Evolutionary conservation across 371 early-diverging fungal genomes (phyloP), one percentile per base, ranked within the genome.

Genomic region (Sporodiniella umbellata): DNA sequence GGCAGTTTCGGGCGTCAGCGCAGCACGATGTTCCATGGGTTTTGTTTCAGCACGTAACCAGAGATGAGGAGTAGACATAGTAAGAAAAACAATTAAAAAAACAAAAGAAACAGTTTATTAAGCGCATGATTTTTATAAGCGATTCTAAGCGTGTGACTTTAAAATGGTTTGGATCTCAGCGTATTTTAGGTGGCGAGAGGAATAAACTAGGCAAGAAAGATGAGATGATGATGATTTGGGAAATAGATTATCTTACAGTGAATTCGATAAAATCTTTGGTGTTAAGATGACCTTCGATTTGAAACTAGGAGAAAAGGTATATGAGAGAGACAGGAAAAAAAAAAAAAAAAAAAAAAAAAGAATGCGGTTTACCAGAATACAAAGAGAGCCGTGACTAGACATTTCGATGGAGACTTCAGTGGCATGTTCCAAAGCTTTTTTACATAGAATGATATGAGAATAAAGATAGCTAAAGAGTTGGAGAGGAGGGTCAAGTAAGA

Each of bases 41-140:
- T 98, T 98, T 57, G 94, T 93, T 73, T 98, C 98, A 45, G 94
- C 93, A 62, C 98, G 88, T 48, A 98, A 87, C 96, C 95, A 95
- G 50, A 97, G 85, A 65, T 96, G 93, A 75, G 77, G 77, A 51
- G 51, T 39, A 46, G 31, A 14, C 26, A 5, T 39, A n/a, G n/a
- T n/a, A n/a, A n/a, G n/a, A n/a, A n/a, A n/a, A n/a, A n/a, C n/a
- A n/a, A n/a, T n/a, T n/a, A n/a, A n/a, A n/a, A n/a, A n/a, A n/a
- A n/a, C n/a, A n/a, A n/a, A n/a, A n/a, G n/a, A n/a, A n/a, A n/a
- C n/a, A n/a, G n/a, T n/a, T n/a, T n/a, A n/a, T n/a, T n/a, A n/a
- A n/a, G n/a, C n/a, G n/a, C n/a, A n/a, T n/a, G n/a, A n/a, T n/a
- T n/a, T n/a, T n/a, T n/a, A n/a, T n/a, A n/a, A n/a, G n/a, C n/a